Percentiles rank a stretch among this genome's conserved stretches.
phyloP scores from a whole-genome alignment of 495 filamentous ascomycete genomes.

The Trichoderma gamsii region DNA sequence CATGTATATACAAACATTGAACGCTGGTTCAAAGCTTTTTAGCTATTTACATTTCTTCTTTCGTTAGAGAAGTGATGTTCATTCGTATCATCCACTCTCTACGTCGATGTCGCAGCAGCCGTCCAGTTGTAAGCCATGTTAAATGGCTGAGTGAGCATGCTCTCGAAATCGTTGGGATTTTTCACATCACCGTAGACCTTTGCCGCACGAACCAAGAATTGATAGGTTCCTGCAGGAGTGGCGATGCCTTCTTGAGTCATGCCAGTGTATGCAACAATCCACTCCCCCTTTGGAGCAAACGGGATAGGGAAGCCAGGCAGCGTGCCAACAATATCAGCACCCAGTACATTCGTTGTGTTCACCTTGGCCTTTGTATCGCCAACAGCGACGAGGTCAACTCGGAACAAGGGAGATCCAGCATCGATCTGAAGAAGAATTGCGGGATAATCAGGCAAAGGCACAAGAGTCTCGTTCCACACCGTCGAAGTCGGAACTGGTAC shows the following conservation, averaged over 20 bases:
- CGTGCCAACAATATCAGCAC: constrained; percentile 20
- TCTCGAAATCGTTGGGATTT: constrained; percentile 16
- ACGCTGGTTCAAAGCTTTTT: no score
- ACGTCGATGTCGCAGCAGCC: not conserved
- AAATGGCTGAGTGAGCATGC: constrained; percentile 17
- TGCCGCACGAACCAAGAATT: constrained; percentile 16
- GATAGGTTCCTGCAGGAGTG: constrained; percentile 24
- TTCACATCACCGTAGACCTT: constrained; percentile 16
- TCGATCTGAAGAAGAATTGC: constrained; percentile 19
- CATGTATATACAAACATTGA: no score
- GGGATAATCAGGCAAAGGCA: constrained; percentile 17
- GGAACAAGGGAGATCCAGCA: constrained; percentile 21
- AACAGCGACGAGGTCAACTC: constrained; percentile 23
- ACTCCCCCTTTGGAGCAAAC: constrained; percentile 17
- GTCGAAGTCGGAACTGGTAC: constrained; percentile 4
- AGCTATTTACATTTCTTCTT: not conserved
- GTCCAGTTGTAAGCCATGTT: constrained; percentile 19
- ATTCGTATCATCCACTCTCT: not conserved
- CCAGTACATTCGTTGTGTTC: constrained; percentile 22
- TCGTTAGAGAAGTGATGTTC: not conserved
- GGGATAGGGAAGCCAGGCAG: constrained; percentile 21
- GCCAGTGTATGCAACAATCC: constrained; percentile 19
- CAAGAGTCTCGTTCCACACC: not conserved
- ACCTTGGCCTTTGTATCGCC: constrained; percentile 18
- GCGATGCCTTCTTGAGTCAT: constrained; percentile 20